These are phyloP conservation scores for Colletotrichum simmondsii DNA, from an alignment of 2,329 filamentous ascomycete genomes.

Conservation along the genomic window DNA sequence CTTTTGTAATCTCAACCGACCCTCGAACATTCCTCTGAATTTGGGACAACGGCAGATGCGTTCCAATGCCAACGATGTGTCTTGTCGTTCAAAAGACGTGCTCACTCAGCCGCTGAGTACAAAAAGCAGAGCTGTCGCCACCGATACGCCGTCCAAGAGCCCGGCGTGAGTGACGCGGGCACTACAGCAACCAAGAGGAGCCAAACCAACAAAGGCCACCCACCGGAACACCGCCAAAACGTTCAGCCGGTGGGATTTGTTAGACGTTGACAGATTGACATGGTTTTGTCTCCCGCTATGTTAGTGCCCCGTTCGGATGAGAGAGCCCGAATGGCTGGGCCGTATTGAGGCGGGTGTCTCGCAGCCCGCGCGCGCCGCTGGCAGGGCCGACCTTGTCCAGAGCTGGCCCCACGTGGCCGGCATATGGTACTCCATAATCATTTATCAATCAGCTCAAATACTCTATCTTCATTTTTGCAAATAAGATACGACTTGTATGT, in stretches of 20 bases:
- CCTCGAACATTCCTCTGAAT: neutral
- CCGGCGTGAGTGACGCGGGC: neutral
- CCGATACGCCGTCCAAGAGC: too few species aligned
- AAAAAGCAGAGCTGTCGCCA: neutral
- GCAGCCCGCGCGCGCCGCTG: constrained; percentile 22
- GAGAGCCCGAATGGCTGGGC: neutral
- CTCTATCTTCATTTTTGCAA: neutral
- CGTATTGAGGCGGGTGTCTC: neutral
- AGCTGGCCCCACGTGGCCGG: constrained; percentile 7
- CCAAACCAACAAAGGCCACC: neutral
- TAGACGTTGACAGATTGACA: neutral
- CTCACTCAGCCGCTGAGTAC: neutral
- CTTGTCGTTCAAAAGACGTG: neutral
- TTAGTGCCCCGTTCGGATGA: neutral
- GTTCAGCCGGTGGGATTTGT: neutral
- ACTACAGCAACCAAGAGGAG: neutral
- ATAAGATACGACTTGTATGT: neutral
- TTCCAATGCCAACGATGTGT: neutral
- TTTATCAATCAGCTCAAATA: neutral
- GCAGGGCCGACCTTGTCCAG: neutral
- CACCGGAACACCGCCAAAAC: neutral
- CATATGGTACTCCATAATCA: neutral
- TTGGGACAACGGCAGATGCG: neutral
- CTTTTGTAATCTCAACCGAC: neutral
- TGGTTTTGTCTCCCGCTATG: constrained; percentile 16